A percentile compares a stretch with the other conserved stretches of the same genome.
Conservation (phyloP, 164 flowering plant genomes). For the Vitis labrusca region DNA sequence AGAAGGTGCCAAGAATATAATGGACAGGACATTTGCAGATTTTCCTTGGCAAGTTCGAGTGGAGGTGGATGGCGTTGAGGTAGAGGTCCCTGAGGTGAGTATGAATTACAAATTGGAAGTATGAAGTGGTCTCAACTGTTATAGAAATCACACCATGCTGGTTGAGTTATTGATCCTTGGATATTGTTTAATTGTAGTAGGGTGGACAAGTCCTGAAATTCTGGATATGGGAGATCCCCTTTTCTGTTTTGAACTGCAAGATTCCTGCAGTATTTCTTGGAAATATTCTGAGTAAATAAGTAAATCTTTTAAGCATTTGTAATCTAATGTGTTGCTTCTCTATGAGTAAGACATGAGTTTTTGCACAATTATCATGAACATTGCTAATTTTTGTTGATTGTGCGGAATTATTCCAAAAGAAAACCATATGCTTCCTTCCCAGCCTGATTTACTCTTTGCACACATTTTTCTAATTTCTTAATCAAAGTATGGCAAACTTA, state of each 20-base stretch:
- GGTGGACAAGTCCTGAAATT: background rate
- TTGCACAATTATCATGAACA: background rate
- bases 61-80: conserved; percentile 90
- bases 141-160: background rate
- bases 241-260: background rate
- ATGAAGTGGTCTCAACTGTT: conserved; percentile 1
- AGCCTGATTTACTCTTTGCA: too few species aligned
- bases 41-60: conserved; percentile 92
- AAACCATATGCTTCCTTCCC: too few species aligned
- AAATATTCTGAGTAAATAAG: too few species aligned
- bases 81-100: conserved; percentile 96
- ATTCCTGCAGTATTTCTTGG: background rate
- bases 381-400: background rate
- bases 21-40: conserved; percentile 93
- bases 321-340: background rate
- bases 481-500: too few species aligned
- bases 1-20: conserved; percentile 93
- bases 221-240: background rate
- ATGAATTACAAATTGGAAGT: background rate
- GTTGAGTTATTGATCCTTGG: background rate
- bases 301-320: background rate
- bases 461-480: too few species aligned
- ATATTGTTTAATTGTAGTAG: background rate
- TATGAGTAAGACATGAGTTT: background rate
- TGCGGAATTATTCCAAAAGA: too few species aligned